Evolutionary conservation across 1,284 basidiomycete species (phyloP).

Genomic region (Papiliotrema flavescens): DNA sequence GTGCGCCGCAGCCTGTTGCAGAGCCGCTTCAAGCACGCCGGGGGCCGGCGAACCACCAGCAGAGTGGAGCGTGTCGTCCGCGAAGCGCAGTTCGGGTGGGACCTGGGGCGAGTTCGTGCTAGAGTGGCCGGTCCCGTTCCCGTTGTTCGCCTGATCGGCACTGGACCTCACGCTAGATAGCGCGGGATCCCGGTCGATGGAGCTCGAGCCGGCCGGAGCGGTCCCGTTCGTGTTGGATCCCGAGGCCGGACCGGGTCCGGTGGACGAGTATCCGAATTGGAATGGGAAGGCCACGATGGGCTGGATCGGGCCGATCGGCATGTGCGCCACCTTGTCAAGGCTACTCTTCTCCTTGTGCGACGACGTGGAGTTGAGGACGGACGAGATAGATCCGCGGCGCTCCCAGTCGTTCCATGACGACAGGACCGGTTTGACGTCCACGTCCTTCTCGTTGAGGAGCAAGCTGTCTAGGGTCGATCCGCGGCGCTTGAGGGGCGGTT

Average conservation of each 20-base stretch:
- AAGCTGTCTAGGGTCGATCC: slow-evolving; percentile 13
- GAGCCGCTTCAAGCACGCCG: slow-evolving; percentile 6
- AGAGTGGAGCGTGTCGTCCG: slow-evolving; percentile 33
- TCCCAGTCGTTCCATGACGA: slow-evolving; percentile 49
- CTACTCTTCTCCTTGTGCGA: slow-evolving; percentile 1
- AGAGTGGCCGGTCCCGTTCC: not conserved
- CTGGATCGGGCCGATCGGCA: slow-evolving; percentile 12
- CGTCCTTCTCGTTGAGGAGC: slow-evolving; percentile 5
- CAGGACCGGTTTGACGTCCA: not conserved
- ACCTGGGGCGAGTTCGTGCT: slow-evolving; percentile 5
- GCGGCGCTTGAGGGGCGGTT: slow-evolving; percentile 13
- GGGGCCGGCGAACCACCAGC: slow-evolving; percentile 22
- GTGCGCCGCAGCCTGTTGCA: slow-evolving; percentile 1
- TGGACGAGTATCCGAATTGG: slow-evolving; percentile 14
- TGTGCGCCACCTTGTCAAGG: not conserved
- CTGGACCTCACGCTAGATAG: slow-evolving; percentile 32
- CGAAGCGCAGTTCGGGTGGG: slow-evolving; percentile 28
- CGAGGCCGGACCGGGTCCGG: slow-evolving; percentile 4
- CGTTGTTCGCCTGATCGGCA: slow-evolving; percentile 2
- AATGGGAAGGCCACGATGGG: slow-evolving; percentile 27
- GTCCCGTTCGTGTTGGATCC: not conserved
- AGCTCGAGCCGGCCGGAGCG: not conserved
- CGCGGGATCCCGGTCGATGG: slow-evolving; percentile 24
- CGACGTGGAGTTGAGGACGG: slow-evolving; percentile 2
- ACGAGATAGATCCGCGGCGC: slow-evolving; percentile 58